Base-by-base conservation (phyloP, 257 asterid species). In the Solanum chmielewskii region DNA sequence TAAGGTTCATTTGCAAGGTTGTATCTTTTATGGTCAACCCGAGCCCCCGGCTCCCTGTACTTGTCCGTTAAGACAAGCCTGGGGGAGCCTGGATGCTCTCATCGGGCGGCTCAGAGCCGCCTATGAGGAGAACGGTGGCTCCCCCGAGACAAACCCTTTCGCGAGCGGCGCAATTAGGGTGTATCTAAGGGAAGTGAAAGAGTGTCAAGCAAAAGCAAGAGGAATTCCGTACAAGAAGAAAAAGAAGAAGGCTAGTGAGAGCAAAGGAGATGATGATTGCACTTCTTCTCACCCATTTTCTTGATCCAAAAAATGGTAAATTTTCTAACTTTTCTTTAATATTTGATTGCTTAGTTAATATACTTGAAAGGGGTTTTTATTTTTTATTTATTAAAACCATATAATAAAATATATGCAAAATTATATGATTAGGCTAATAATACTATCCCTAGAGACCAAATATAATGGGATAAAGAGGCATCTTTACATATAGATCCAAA, bases 11-110 rank as follows among this genome's bases (percentile, higher is more conserved):
- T 84, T 91, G 69, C 95, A 93, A 88, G 95, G 98, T 11, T 94
- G 98, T 87, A 92, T 93, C 89, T 94, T 94, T 77, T 94, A 89
- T 42, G 98, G 98, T 71, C 98, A 94, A 86, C 98, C 98, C 2
- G 98, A 94, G 88, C 96, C 96, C 7, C 98, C 98, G 11, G 95
- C 95, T 7, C 96, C 96, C 2, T 94, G 98, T 69, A 91, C 94
- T 86, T 94, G 98, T 88, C 98, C 98, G 7, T 80, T 93, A 9
- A 88, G 94, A 80, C 98, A 95, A 90, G 98, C 98, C 11, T 95
- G 98, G 97, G 98, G 98, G 23, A 93, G 97, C 89, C 91, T 95
- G 1, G 98, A 95, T 27, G 98, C 98, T 1, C 94, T 95, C 42
- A 93, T 94, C 62, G 98, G 98, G 39, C 84, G 98, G 87, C 96